Percentiles rank a stretch among this genome's conserved stretches.
Conservation (phyloP, 495 filamentous ascomycete genomes). For the Friedmanniomyces simplex region DNA sequence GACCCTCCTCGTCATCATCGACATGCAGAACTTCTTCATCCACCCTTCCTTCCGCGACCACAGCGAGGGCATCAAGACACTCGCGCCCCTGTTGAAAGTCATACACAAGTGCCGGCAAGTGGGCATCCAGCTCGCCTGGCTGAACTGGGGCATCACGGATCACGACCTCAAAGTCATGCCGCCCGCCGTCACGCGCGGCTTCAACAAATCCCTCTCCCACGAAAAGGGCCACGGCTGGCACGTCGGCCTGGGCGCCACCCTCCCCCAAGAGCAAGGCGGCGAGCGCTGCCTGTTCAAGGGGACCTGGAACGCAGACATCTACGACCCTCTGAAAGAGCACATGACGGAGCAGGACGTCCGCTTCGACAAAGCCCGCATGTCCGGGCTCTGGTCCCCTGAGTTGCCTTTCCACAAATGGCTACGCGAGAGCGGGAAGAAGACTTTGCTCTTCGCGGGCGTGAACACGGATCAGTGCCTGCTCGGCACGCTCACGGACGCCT, state of each 20-base stretch:
- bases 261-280: slow-evolving; percentile 19
- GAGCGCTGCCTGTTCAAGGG: slow-evolving; percentile 21
- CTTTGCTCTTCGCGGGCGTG: slow-evolving; percentile 21
- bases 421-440: slow-evolving; percentile 22
- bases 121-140: slow-evolving; percentile 19
- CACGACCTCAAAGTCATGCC: slow-evolving; percentile 20
- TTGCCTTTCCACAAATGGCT: slow-evolving; percentile 20
- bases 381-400: slow-evolving; percentile 17
- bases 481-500: slow-evolving; percentile 22
- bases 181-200: slow-evolving; percentile 21
- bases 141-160: slow-evolving; percentile 24
- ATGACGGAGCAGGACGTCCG: slow-evolving; percentile 12
- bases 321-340: slow-evolving; percentile 17
- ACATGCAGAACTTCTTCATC: slow-evolving; percentile 27
- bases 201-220: slow-evolving; percentile 15
- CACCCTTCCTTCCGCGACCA: slow-evolving; percentile 19
- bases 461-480: slow-evolving; percentile 26
- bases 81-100: slow-evolving; percentile 19
- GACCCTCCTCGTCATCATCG: slow-evolving; percentile 22
- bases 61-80: slow-evolving; percentile 10
- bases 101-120: slow-evolving; percentile 21
- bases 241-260: slow-evolving; percentile 17
- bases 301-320: slow-evolving; percentile 25
- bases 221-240: slow-evolving; percentile 21
- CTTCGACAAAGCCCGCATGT: slow-evolving; percentile 23